Base-by-base conservation (phyloP, 106 monocot genomes). In the Cymbidium sinense region DNA sequence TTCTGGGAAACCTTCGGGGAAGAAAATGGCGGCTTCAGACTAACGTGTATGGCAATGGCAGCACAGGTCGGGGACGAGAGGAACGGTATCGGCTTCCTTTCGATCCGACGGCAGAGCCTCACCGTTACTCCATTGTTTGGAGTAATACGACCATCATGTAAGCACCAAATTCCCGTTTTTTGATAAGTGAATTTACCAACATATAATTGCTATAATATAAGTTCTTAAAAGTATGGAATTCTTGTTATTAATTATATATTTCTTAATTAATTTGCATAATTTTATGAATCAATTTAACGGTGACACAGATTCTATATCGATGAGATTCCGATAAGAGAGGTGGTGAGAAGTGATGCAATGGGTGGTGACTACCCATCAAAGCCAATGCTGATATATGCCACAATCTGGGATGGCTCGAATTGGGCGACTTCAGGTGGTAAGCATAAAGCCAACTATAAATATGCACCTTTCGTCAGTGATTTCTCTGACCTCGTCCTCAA, bases 331-430 rank as follows among this genome's bases (percentile, higher is more conserved):
- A 91, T 96, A 79, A 80, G 96, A 23, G 88, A 91, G 70, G 83
- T 96, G 4, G 69, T 69, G 25, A 81, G 88, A 25, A 77, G 51
- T 43, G 76, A 64, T 0, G 87, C 64, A 23, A 90, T 91, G 88
- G 85, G 86, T 5, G 87, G 89, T 1, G 91, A 93, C 80, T 96
- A 84, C 91, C 96, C 96, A 0, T 78, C 86, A 7, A 96, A 96
- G 81, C 91, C 96, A 13, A 96, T 96, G 96, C 91, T 91, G 0
- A 62, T 96, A 58, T 93, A 96, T 74, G 93, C 96, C 76, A 96
- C 96, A 81, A 93, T 96, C 31, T 96, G 96, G 96, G 96, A 96
- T 52, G 96, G 89, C 0, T 96, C 96, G 3, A 78, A 41, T 18
- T 96, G 96, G 96, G 96, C 96, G 5, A 93, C 96, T 10, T 82